phyloP scores from a whole-genome alignment of 2,329 filamentous ascomycete genomes.

The Albifimbria verrucaria region DNA sequence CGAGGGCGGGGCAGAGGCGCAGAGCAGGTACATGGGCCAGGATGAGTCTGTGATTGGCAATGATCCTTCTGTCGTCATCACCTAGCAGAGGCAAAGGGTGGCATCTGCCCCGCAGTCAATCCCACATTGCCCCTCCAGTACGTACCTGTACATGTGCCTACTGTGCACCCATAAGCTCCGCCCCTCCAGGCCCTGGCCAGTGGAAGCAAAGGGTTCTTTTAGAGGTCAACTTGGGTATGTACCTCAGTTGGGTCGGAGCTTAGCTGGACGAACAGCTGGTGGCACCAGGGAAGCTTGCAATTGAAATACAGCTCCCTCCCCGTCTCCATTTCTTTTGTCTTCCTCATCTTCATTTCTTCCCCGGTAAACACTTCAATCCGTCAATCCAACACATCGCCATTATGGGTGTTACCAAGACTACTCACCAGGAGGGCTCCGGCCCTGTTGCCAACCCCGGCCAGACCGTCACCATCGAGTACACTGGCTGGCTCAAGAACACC shows the following conservation, averaged over 20 bases:
- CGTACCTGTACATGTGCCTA: too few species aligned
- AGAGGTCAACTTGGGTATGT: too few species aligned
- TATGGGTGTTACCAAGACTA: constrained; percentile 74
- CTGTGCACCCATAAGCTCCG: neutral
- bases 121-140: constrained; percentile 20
- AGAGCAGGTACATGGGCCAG: neutral
- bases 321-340: constrained; percentile 10
- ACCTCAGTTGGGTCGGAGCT: too few species aligned
- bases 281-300: too few species aligned
- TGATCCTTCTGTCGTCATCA: constrained; percentile 16
- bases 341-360: constrained; percentile 7
- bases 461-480: constrained; percentile 85
- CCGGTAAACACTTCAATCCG: constrained; percentile 9
- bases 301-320: too few species aligned
- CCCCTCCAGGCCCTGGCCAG: too few species aligned
- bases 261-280: too few species aligned
- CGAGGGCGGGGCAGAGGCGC: neutral
- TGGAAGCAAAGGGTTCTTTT: too few species aligned
- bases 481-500: constrained; percentile 75
- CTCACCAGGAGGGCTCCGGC: constrained; percentile 58
- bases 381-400: constrained; percentile 23
- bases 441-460: constrained; percentile 63
- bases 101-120: constrained; percentile 23
- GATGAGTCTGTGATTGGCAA: constrained; percentile 16
- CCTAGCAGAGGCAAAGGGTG: constrained; percentile 6